These are phyloP conservation scores for Ramichloridium luteum DNA, from an alignment of 2,329 filamentous ascomycete species.

Conservation along the genomic window DNA sequence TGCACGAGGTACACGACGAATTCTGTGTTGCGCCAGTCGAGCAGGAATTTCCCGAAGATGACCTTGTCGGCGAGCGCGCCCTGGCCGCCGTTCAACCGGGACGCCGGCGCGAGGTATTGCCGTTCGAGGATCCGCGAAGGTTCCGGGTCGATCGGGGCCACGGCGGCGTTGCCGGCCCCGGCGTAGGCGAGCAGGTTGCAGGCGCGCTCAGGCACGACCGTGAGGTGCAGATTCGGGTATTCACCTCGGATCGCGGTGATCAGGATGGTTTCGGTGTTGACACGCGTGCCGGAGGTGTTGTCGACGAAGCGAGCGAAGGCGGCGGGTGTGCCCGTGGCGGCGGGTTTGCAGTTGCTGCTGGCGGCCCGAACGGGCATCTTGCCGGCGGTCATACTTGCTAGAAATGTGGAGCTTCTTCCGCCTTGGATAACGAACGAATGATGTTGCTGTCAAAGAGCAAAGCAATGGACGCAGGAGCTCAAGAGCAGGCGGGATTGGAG, in stretches of 20 bases:
- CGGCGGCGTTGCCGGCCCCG: conserved; percentile 29
- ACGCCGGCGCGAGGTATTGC: conserved; percentile 27
- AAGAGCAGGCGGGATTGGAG: too few relatives aligned
- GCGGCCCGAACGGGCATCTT: too few relatives aligned
- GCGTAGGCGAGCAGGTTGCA: conserved; percentile 33
- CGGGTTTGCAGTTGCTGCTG: too few relatives aligned
- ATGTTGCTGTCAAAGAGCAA: too few relatives aligned
- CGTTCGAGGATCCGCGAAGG: conserved; percentile 29
- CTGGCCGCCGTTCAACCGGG: conserved; percentile 25
- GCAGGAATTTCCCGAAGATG: conserved; percentile 34
- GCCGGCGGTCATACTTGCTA: too few relatives aligned
- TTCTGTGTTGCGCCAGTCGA: conserved; percentile 34
- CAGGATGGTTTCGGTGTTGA: conserved; percentile 33
- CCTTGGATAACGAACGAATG: too few relatives aligned
- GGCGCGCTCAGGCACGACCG: conserved; percentile 24
- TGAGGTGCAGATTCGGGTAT: conserved; percentile 34
- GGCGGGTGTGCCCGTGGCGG: too few relatives aligned
- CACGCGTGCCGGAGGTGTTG: conserved; percentile 31
- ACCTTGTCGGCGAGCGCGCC: conserved; percentile 28
- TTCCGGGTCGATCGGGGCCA: conserved; percentile 30
- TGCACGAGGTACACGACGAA: conserved; percentile 32
- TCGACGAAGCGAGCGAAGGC: too few relatives aligned
- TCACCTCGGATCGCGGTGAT: conserved; percentile 34
- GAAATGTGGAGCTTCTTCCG: too few relatives aligned
- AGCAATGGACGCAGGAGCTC: too few relatives aligned